Percentiles rank a stretch among this genome's conserved stretches.
phyloP scores from a whole-genome alignment of 2,329 filamentous ascomycete genomes.

The Trichoderma sp. region DNA sequence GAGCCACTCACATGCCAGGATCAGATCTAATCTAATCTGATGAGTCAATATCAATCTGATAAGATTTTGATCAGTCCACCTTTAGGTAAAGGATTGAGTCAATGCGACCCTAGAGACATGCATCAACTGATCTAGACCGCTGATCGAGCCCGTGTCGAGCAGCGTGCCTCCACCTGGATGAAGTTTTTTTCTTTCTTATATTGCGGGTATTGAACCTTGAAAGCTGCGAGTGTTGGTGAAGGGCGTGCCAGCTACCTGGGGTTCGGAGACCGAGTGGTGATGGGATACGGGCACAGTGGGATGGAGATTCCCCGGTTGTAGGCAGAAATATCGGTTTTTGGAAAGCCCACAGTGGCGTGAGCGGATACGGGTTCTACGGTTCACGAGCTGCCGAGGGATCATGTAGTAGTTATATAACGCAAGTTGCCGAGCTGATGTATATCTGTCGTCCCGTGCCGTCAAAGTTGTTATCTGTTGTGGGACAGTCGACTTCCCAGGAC shows the following conservation, averaged over 20 bases:
- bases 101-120: not conserved
- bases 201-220: not conserved
- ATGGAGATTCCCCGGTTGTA: not conserved
- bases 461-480: not conserved
- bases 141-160: conserved; percentile 2
- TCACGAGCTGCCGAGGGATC: not conserved
- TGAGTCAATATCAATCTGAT: conserved; percentile 20
- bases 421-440: not conserved
- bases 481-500: not conserved
- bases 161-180: not conserved
- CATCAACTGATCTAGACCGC: conserved; percentile 12
- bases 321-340: not conserved
- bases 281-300: not conserved
- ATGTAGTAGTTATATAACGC: conserved; percentile 8
- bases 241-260: conserved; percentile 2
- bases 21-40: conserved; percentile 24
- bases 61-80: conserved; percentile 22
- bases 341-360: not conserved
- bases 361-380: not conserved
- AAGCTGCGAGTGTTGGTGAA: not conserved
- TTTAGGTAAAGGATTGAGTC: conserved; percentile 17
- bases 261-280: not conserved
- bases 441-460: not conserved
- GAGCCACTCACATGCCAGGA: not conserved
- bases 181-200: not conserved